Evolutionary conservation across 352 stramenopile species (phyloP).

Genomic region (Pythium rishiriense): DNA sequence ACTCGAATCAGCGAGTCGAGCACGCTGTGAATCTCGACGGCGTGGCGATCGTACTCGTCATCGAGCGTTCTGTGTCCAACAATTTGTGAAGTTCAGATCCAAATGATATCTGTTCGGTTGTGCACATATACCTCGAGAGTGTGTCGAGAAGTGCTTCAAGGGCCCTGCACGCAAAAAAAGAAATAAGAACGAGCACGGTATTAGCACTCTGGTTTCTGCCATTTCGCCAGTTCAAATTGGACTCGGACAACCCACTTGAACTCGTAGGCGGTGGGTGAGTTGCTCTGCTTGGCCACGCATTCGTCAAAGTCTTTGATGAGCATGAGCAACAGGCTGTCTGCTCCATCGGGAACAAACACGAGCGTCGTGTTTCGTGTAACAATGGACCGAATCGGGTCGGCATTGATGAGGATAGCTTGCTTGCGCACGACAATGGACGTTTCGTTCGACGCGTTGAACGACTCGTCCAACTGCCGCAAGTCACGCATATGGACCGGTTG

Average conservation of each 20-base stretch:
- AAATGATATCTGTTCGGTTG: neutral
- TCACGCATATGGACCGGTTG: conserved; percentile 50
- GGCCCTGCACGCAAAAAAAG: conserved; percentile 13
- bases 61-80: conserved; percentile 17
- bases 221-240: neutral
- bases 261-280: conserved; percentile 28
- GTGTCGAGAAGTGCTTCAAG: conserved; percentile 31
- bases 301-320: conserved; percentile 48
- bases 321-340: conserved; percentile 42
- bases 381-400: conserved; percentile 46
- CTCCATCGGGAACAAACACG: conserved; percentile 48
- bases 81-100: neutral
- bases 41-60: conserved; percentile 30
- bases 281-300: conserved; percentile 21
- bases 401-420: conserved; percentile 49
- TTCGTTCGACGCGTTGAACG: conserved; percentile 36
- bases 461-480: conserved; percentile 41
- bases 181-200: too few species aligned
- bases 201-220: too few species aligned
- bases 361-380: conserved; percentile 43
- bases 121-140: conserved; percentile 25
- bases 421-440: conserved; percentile 41
- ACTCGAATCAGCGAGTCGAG: conserved; percentile 32
- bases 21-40: conserved; percentile 19
- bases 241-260: conserved; percentile 29